phyloP scores from a whole-genome alignment of 257 asterid genomes.

The Buddleja alternifolia region DNA sequence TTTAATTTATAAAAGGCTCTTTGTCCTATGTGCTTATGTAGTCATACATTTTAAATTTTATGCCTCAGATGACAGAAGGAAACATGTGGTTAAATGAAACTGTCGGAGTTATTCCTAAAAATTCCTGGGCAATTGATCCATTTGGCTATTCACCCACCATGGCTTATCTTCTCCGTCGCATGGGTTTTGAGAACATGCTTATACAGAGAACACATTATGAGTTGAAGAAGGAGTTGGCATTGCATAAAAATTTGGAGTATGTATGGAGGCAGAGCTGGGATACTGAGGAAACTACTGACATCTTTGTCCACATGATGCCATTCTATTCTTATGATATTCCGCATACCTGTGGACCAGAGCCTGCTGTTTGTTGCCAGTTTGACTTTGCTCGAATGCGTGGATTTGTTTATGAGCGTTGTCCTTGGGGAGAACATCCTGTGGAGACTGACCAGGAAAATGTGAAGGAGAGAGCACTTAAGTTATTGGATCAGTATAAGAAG shows the following conservation, averaged over 20 bases:
- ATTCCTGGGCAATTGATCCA: conserved; percentile 97
- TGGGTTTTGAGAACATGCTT: conserved; percentile 99
- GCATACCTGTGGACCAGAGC: conserved; percentile 99
- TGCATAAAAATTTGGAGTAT: conserved; percentile 78
- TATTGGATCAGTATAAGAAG: conserved; percentile 90
- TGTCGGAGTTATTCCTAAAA: conserved; percentile 85
- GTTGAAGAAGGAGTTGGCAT: conserved; percentile 88
- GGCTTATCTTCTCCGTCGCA: conserved; percentile 98
- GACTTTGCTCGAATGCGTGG: conserved; percentile 97
- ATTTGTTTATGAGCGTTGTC: conserved; percentile 85
- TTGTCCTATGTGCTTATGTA: conserved; percentile 25
- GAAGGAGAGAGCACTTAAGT: conserved; percentile 79
- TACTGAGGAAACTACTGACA: conserved; percentile 91
- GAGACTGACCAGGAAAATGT: conserved; percentile 91
- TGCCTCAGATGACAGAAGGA: conserved; percentile 84
- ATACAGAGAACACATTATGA: conserved; percentile 99
- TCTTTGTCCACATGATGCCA: conserved; percentile 99
- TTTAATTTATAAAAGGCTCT: conserved; percentile 5
- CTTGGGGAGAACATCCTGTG: conserved; percentile 91
- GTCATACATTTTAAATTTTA: conserved; percentile 18
- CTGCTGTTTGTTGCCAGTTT: conserved; percentile 97
- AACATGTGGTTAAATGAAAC: conserved; percentile 99
- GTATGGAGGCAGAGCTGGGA: conserved; percentile 99
- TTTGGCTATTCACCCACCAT: conserved; percentile 98
- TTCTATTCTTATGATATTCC: conserved; percentile 97